These are phyloP conservation scores for Pseudozyma hubeiensis DNA, from an alignment of 1,284 basidiomycete genomes.

Conservation along the genomic window DNA sequence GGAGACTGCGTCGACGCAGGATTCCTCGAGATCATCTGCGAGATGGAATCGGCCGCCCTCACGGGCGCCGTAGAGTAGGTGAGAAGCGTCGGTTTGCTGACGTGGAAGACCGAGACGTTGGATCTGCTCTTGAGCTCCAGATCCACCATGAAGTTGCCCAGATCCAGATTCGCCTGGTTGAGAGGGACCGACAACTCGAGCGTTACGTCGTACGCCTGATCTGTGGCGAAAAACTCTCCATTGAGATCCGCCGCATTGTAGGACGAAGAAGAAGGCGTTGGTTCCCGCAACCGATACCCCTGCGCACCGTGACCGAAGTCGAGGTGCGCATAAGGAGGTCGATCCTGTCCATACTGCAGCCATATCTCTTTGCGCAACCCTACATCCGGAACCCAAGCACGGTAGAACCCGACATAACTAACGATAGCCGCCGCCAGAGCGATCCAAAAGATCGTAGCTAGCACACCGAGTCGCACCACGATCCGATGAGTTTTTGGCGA, in stretches of 20 bases:
- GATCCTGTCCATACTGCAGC: conserved; percentile 57
- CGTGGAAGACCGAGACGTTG: conserved; percentile 32
- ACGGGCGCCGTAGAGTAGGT: conserved; percentile 45
- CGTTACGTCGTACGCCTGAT: conserved; percentile 65
- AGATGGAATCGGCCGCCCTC: conserved; percentile 34
- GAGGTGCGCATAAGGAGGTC: conserved; percentile 39
- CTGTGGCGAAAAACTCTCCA: conserved; percentile 54
- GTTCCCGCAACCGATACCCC: conserved; percentile 15
- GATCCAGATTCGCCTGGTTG: conserved; percentile 60
- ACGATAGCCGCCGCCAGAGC: conserved; percentile 57
- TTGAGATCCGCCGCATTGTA: conserved; percentile 25
- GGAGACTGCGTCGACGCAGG: conserved; percentile 21
- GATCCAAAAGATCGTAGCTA: conserved; percentile 57
- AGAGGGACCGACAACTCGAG: conserved; percentile 63
- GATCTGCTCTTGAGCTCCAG: conserved; percentile 49
- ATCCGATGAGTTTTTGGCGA: conserved; percentile 65
- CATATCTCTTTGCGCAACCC: conserved; percentile 58
- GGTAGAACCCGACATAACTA: conserved; percentile 66
- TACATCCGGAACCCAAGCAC: conserved; percentile 65
- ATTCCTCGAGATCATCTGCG: conserved; percentile 49
- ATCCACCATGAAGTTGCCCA: conserved; percentile 66
- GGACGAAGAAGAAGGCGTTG: conserved; percentile 30
- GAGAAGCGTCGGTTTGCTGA: conserved; percentile 49
- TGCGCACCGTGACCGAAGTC: conserved; percentile 27
- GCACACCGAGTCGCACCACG: conserved; percentile 57